phyloP scores from a whole-genome alignment of 139 green algal species.

The Zygnema circumcarinatum region DNA sequence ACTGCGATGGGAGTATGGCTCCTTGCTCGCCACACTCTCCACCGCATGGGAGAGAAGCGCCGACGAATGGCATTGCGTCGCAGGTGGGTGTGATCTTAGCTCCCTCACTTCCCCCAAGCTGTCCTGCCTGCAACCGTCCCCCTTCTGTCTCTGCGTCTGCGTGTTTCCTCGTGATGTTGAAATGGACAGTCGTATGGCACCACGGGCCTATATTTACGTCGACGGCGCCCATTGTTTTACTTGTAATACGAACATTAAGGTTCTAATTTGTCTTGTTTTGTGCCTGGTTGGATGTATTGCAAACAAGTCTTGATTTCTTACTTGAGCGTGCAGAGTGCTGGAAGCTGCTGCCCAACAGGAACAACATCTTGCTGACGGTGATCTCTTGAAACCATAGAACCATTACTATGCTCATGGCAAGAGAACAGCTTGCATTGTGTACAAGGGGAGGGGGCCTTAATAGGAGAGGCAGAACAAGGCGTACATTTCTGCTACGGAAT shows the following conservation, averaged over 20 bases:
- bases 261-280: not conserved
- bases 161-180: not conserved
- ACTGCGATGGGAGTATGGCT: slow-evolving; percentile 40
- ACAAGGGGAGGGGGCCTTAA: no score
- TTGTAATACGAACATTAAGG: not conserved
- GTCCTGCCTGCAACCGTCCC: not conserved
- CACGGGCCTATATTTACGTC: not conserved
- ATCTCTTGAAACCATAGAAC: no score
- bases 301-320: not conserved
- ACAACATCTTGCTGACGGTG: not conserved
- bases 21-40: slow-evolving; percentile 16
- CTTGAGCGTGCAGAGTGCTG: not conserved
- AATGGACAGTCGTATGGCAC: no score
- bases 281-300: no score
- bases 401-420: no score
- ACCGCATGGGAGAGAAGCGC: slow-evolving; percentile 1
- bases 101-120: not conserved
- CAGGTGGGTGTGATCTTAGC: not conserved
- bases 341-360: slow-evolving; percentile 1
- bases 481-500: no score
- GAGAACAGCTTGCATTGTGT: no score
- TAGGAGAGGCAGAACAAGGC: no score
- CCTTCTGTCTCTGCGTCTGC: not conserved
- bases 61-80: not conserved
- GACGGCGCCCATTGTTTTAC: not conserved